Base-by-base conservation (phyloP, 768 basidiomycete species). In the Pleurotus tuber-regium region DNA sequence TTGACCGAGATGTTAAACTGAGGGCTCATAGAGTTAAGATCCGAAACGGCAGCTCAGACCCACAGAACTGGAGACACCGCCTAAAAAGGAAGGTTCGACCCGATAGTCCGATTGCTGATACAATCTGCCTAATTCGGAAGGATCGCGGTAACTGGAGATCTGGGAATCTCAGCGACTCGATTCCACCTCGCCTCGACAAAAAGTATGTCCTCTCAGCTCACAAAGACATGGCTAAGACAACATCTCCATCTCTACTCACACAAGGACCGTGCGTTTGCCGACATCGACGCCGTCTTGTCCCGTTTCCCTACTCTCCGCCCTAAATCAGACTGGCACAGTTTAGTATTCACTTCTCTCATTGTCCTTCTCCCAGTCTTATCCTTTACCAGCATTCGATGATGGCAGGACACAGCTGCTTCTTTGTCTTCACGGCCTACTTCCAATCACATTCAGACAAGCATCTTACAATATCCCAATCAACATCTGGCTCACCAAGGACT, bases 401-500 rank as follows among this genome's bases (percentile, higher is more conserved):
- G 97, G 97, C 41, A 84, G 96, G 30, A 87, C 92, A 0, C 92
- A 95, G 62, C 77, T 98, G 14, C 79, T 99, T 23, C 84, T 98
- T 51, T 93, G 92, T 57, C 60, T 96, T 2, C 90, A 97, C 62
- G 97, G 97, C 8, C 80, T 98, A 4, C 75, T 99, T 1, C 94
- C 93, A 3, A 97, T 99, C 59, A 68, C 79, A 0, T 96, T 83
- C 71, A 79, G 87, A 43, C 69, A 75, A 1, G 70, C 82, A 1
- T 76, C 86, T 1, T 99, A 99, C 75, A 92, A 99, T 67, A 98
- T 98, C 60, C 97, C 97, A 3, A 69, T 99, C 59, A 83, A 89
- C 10, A 59, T 96, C 54, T 98, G 95, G 94, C 59, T 98, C 35
- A 78, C 92, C 2, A 77, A 78, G 46, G 89, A 91, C 35, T 98